Percentiles rank a stretch among this genome's conserved stretches.
These are phyloP conservation scores for Pyrenophora seminiperda DNA, from an alignment of 2,329 filamentous ascomycete species.

Conservation along the genomic window DNA sequence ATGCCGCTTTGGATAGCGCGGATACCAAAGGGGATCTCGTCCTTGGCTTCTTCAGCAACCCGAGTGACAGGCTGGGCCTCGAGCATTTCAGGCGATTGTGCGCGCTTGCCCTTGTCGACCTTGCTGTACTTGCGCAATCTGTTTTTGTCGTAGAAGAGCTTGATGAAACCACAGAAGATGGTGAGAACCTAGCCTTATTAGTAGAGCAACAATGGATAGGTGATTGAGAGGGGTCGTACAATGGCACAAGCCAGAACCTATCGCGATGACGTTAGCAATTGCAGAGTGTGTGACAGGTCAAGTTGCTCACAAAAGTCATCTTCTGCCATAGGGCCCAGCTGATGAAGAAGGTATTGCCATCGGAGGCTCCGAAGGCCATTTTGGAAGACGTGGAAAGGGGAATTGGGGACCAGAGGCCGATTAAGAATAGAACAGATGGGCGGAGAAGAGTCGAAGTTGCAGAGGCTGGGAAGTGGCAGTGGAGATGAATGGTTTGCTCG, in stretches of 20 bases:
- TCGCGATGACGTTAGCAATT: constrained; percentile 31
- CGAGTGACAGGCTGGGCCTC: constrained; percentile 64
- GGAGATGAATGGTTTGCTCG: constrained; percentile 14
- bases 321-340: constrained; percentile 84
- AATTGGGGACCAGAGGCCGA: constrained; percentile 16
- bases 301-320: constrained; percentile 78
- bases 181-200: constrained; percentile 55
- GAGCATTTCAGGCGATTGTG: constrained; percentile 64
- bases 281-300: not conserved
- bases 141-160: constrained; percentile 59
- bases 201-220: too few relatives aligned
- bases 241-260: constrained; percentile 77
- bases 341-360: constrained; percentile 50
- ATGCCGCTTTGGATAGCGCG: constrained; percentile 83
- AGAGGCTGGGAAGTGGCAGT: constrained; percentile 22
- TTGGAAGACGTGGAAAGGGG: constrained; percentile 15
- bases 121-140: constrained; percentile 51
- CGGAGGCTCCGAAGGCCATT: constrained; percentile 32
- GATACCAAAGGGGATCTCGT: constrained; percentile 82
- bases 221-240: constrained; percentile 22
- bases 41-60: constrained; percentile 57
- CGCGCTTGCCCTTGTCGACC: constrained; percentile 44
- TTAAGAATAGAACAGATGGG: constrained; percentile 28
- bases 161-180: constrained; percentile 69
- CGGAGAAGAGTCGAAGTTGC: constrained; percentile 12